Conservation (phyloP, 352 stramenopile genomes). For the Pythium dissimile region DNA sequence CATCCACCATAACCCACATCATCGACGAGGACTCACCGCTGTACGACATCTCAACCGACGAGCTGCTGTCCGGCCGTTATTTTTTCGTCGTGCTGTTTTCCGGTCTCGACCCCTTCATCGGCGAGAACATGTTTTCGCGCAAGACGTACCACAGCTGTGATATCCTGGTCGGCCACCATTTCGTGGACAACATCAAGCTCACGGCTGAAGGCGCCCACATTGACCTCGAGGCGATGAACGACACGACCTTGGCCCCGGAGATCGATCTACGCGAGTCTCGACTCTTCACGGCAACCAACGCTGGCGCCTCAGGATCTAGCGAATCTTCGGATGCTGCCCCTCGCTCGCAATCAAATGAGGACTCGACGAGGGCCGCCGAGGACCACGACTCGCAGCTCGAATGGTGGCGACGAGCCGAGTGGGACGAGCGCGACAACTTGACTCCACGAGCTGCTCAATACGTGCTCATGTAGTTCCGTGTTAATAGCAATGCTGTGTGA, state of each 20-base stretch:
- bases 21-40: constrained; percentile 54
- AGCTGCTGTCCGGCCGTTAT: constrained; percentile 42
- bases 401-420: not conserved
- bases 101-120: constrained; percentile 45
- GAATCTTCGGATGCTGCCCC: too few species aligned
- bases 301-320: not conserved
- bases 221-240: constrained; percentile 50
- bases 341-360: too few species aligned
- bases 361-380: too few species aligned
- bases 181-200: constrained; percentile 61
- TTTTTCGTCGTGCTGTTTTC: constrained; percentile 62
- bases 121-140: constrained; percentile 53
- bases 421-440: not conserved
- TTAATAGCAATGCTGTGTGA: too few species aligned
- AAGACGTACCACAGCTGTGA: constrained; percentile 63
- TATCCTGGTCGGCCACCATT: constrained; percentile 55
- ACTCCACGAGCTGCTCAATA: constrained; percentile 11
- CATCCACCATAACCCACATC: constrained; percentile 49
- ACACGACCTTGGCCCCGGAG: constrained; percentile 36
- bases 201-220: constrained; percentile 48
- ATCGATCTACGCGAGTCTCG: constrained; percentile 26
- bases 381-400: not conserved
- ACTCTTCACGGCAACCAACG: not conserved
- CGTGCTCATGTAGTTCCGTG: constrained; percentile 7
- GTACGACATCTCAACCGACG: constrained; percentile 36